Percentiles rank a stretch among this genome's conserved stretches.
These are phyloP conservation scores for Hypoxylon subgilvum DNA, from an alignment of 495 filamentous ascomycete species.

Conservation along the genomic window DNA sequence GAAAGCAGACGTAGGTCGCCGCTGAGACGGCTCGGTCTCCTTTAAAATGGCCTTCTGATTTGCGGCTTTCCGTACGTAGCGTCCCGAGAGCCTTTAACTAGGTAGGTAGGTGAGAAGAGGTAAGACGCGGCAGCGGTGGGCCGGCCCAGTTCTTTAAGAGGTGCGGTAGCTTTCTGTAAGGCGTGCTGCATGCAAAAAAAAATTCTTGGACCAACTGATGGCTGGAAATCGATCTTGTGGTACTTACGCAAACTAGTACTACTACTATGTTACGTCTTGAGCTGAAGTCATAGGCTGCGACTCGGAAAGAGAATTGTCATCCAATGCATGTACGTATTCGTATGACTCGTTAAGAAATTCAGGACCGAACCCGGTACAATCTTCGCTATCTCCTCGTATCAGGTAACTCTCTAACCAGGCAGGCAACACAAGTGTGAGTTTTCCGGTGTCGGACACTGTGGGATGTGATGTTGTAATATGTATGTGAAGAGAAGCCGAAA, in stretches of 20 bases:
- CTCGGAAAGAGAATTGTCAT: slow-evolving; percentile 14
- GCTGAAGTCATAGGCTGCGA: slow-evolving; percentile 2
- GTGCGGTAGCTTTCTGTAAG: slow-evolving; percentile 8
- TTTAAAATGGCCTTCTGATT: slow-evolving; percentile 20
- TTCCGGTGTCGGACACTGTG: slow-evolving; percentile 29
- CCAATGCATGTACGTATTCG: slow-evolving; percentile 11
- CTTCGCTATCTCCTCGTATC: too few relatives aligned
- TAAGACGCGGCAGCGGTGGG: slow-evolving; percentile 12
- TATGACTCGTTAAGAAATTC: too few relatives aligned
- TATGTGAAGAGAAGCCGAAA: slow-evolving; percentile 3
- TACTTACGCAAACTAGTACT: too few relatives aligned
- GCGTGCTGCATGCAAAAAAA: slow-evolving; percentile 30
- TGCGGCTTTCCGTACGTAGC: slow-evolving; percentile 18
- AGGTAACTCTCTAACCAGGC: slow-evolving; percentile 3
- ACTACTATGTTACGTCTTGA: slow-evolving; percentile 11
- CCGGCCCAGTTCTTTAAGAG: slow-evolving; percentile 9
- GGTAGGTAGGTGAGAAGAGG: too few relatives aligned
- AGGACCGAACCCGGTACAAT: too few relatives aligned
- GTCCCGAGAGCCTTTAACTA: slow-evolving; percentile 1
- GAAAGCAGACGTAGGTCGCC: slow-evolving; percentile 10
- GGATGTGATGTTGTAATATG: slow-evolving; percentile 2
- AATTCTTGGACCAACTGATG: slow-evolving; percentile 15
- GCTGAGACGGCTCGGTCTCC: slow-evolving; percentile 6
- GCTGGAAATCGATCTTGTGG: slow-evolving; percentile 8
- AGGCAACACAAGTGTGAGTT: slow-evolving; percentile 4